phyloP scores from a whole-genome alignment of 164 flowering plant species.

The Kalanchoe fedtschenkoi region DNA sequence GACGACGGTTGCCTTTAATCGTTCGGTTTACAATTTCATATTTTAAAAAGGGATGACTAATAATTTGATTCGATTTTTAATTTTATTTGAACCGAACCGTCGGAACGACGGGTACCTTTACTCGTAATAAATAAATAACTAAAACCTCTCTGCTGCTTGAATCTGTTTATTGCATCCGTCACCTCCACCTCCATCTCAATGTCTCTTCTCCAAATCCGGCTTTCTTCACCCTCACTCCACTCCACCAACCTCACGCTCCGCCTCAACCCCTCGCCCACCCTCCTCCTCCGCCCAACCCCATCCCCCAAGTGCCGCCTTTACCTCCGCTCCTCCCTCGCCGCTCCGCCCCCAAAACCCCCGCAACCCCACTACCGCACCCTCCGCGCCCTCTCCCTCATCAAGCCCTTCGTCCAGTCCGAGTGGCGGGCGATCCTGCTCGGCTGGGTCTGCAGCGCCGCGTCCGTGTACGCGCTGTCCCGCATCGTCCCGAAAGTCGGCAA shows the following conservation, averaged over 20 bases:
- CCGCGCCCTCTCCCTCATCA: slow-evolving; percentile 20
- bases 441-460: slow-evolving; percentile 74
- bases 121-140: too few species aligned
- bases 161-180: too few species aligned
- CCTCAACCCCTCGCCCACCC: slow-evolving; percentile 8
- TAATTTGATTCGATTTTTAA: too few species aligned
- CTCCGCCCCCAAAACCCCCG: not conserved
- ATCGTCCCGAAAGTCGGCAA: slow-evolving; percentile 47
- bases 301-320: not conserved
- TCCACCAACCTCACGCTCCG: slow-evolving; percentile 4
- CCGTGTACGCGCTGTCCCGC: slow-evolving; percentile 60
- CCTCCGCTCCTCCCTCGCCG: not conserved
- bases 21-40: too few species aligned
- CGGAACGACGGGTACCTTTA: too few species aligned
- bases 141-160: too few species aligned
- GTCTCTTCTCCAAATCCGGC: slow-evolving; percentile 9
- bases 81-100: too few species aligned
- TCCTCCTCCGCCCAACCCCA: not conserved
- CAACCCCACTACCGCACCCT: slow-evolving; percentile 2
- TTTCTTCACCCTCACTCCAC: slow-evolving; percentile 8
- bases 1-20: too few species aligned
- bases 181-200: slow-evolving; percentile 5
- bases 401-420: slow-evolving; percentile 52
- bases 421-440: slow-evolving; percentile 51
- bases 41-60: too few species aligned